phyloP scores from a whole-genome alignment of 768 basidiomycete species.

The Filobasidium wieringae region DNA sequence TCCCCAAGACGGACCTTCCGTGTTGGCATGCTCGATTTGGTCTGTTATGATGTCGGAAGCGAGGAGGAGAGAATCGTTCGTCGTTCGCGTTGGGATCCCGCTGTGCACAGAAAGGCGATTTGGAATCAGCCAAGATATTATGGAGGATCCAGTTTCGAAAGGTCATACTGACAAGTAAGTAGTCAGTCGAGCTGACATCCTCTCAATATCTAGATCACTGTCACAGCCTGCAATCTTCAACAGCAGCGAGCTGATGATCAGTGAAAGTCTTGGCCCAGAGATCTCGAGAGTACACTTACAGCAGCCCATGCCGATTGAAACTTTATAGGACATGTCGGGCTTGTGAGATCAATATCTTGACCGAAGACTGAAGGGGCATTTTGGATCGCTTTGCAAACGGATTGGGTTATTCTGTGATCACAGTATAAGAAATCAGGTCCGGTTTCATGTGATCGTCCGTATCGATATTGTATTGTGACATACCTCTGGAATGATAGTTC shows the following conservation, averaged over 20 bases:
- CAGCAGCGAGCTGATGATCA: neutral
- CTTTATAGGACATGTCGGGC: neutral
- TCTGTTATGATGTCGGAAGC: neutral
- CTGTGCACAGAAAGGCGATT: neutral
- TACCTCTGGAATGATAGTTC: neutral
- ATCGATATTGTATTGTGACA: neutral
- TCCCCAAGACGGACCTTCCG: neutral
- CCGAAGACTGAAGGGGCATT: neutral
- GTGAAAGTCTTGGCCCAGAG: neutral
- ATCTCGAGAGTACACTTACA: neutral
- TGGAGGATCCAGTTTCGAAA: neutral
- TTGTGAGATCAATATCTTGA: neutral
- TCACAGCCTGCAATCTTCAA: neutral
- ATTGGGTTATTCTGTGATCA: neutral
- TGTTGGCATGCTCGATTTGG: neutral
- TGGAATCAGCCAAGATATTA: neutral
- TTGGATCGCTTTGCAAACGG: neutral
- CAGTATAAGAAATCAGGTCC: neutral
- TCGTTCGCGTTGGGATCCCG: neutral
- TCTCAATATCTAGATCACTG: neutral
- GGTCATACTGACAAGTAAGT: neutral
- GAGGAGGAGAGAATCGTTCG: conserved; percentile 5
- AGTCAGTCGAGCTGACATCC: neutral
- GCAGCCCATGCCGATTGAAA: neutral
- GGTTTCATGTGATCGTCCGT: neutral